Evolutionary conservation across 164 flowering plant species (phyloP), one percentile per base, ranked within the genome.

Genomic region (Magnolia officinalis): DNA sequence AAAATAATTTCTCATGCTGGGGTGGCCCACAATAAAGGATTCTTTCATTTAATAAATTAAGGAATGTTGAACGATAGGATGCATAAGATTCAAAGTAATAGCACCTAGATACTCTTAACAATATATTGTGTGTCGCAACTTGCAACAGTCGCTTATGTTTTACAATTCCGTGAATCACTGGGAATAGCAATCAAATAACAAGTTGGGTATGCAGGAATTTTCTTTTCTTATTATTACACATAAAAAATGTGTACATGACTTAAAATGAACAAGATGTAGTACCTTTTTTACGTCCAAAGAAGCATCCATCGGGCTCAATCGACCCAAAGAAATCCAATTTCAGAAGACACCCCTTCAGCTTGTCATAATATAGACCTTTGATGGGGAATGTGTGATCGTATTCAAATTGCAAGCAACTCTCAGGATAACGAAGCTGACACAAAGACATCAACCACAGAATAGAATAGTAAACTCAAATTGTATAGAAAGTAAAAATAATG

Each of bases 321-420:
- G 97, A 91, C 64, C 96, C 96, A 85, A 92, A 92, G 80, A 95
- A 95, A 84, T 95, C 97, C 86, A 96, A 73, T 85, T 96, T 92
- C 85, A 91, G 71, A 59, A 96, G 91, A 76, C 95, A 91, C n/a
- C 96, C 97, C 78, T 92, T 96, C 64, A 77, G 82, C 87, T 82
- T 93, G 83, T 96, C 95, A 80, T 96, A 92, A 78, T 87, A 91
- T 63, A 96, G 78, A 8, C 99, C 99, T 83, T 97, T 85, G 50
- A 93, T 93, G 1, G 98, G 98, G 81, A 93, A 96, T 23, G 84
- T 76, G 10, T 85, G 87, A 84, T 96, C 97, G 78, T 95, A 95
- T 63, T 88, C 79, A 66, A 91, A 89, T n/a, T 72, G 75, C 86
- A 86, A 81, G 82, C 92, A 93, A 76, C 87, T 83, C 59, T 87